Base-by-base conservation (phyloP, 441 rosid genomes). In the Croton setiger region DNA sequence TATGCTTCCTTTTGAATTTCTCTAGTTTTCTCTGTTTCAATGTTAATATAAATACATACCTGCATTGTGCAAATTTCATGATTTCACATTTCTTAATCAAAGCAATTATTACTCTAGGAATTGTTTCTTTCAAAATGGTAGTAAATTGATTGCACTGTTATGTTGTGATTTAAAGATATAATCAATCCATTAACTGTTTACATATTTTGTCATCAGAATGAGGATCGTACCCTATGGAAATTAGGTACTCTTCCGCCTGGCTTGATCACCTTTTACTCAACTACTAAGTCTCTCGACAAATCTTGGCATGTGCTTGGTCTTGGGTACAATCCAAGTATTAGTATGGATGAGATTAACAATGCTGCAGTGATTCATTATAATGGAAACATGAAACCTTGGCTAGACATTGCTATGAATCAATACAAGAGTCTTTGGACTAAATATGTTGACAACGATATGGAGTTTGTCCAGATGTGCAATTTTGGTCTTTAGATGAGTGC, bases 311-410 rank as follows among this genome's bases (percentile, higher is more conserved):
- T 88, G 44, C 91, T 87, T 14, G 98, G 97, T 55, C 93, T 93
- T 49, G 98, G 98, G 18, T 84, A 86, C 76, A 88, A 88, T 81
- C 98, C 98, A 23, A 90, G 96, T 76, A 83, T 92, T 66, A 88
- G 95, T 79, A 85, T 84, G 93, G 93, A 90, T 61, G 93, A 83
- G 70, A 88, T 93, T 58, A 81, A 73, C 67, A 89, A 84, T 6
- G 97, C 97, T 64, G 96, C 96, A 12, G 92, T 90, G 64, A 82
- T 93, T n/a, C 98, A 93, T 74, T 93, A 82, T 80, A 93, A 85
- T 69, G 97, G 98, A 44, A 87, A 93, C 81, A 90, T 90, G 97
- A 90, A 93, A 80, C 98, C 98, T 41, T 93, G 98, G 96, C 94
- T 93, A 5, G 96, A 92, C 72, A 84, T 92, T 65, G 98, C 93